Evolutionary conservation across 2,329 filamentous ascomycete species (phyloP), one percentile per base, ranked within the genome.

Genomic region (Diaporthe destruens): DNA sequence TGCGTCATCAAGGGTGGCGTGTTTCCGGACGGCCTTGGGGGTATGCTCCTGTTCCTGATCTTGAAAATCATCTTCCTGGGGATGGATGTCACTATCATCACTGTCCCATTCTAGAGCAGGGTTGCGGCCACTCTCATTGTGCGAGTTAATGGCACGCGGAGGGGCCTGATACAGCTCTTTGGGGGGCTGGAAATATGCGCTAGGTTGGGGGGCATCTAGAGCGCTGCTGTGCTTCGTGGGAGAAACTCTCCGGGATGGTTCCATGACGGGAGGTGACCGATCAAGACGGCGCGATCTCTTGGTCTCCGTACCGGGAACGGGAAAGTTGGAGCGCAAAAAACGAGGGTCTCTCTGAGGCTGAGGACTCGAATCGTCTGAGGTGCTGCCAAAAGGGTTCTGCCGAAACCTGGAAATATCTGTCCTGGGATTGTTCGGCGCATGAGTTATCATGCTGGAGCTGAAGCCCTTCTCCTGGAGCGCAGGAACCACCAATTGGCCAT

Each of bases 271-370:
- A 57, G 47, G 56, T 20, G 75, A 39, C n/a, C 69, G 72, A 6
- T 76, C 76, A 2, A 74, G 49, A 65, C 75, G 76, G 1, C 75
- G 74, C 2, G 70, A 66, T 36, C 76, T 77, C 56, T 76, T 78
- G 23, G 69, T 71, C n/a, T 76, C 77, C 6, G 75, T 76, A 67
- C 85, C 83, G 25, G 85, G 82, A 72, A 85, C 76, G 0, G 85
- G 80, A n/a, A 85, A 78, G 61, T 80, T 82, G 23, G 72, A 74
- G 47, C 55, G 72, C 29, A 74, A 39, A 54, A 74, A 74, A 14
- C 32, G 47, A 59, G 49, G 51, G 8, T 51, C 65, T 42, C 72
- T 68, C 25, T 66, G 23, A 11, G 65, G 65, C 54, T 39, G 65
- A 34, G 72, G 70, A 55, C 66, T 74, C 36, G 59, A 59, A 1